These are phyloP conservation scores for Pulicaria dysenterica DNA, from an alignment of 129 eudicot genomes.

Conservation along the genomic window DNA sequence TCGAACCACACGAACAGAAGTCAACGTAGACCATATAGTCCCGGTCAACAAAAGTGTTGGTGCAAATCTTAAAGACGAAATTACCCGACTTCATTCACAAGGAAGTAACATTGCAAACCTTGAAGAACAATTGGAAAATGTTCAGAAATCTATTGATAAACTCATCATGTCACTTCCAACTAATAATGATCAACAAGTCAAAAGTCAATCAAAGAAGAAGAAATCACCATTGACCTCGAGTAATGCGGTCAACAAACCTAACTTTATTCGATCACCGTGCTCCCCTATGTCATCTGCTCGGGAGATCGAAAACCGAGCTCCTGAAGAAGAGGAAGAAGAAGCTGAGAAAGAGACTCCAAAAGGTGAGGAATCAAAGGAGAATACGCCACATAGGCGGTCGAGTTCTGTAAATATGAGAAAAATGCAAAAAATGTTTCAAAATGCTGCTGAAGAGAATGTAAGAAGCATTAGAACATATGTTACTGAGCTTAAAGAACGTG, in stretches of 20 bases:
- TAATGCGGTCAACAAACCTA: slow-evolving; percentile 58
- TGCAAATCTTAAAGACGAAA: slow-evolving; percentile 93
- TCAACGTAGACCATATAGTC: slow-evolving; percentile 51
- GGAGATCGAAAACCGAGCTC: slow-evolving; percentile 82
- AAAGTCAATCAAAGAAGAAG: slow-evolving; percentile 61
- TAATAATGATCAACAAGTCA: slow-evolving; percentile 49
- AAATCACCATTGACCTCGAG: slow-evolving; percentile 68
- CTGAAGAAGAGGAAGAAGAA: slow-evolving; percentile 49
- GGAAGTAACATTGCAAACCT: slow-evolving; percentile 90
- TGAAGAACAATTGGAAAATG: slow-evolving; percentile 93
- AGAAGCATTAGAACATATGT: slow-evolving; percentile 89
- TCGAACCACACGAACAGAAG: slow-evolving; percentile 53
- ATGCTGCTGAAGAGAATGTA: slow-evolving; percentile 96
- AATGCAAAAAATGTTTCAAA: slow-evolving; percentile 95
- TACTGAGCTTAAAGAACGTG: slow-evolving; percentile 96
- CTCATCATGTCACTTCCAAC: slow-evolving; percentile 86
- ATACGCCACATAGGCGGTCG: slow-evolving; percentile 83
- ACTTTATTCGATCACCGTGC: slow-evolving; percentile 78
- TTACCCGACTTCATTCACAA: slow-evolving; percentile 90
- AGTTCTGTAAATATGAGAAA: slow-evolving; percentile 98
- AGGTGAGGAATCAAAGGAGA: slow-evolving; percentile 85
- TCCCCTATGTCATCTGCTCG: slow-evolving; percentile 73
- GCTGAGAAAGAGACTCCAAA: slow-evolving; percentile 66
- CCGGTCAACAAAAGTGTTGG: slow-evolving; percentile 84
- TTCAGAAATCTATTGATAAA: slow-evolving; percentile 89